These are phyloP conservation scores for Colletotrichum australisinense DNA, from an alignment of 2,329 filamentous ascomycete genomes.

Conservation along the genomic window DNA sequence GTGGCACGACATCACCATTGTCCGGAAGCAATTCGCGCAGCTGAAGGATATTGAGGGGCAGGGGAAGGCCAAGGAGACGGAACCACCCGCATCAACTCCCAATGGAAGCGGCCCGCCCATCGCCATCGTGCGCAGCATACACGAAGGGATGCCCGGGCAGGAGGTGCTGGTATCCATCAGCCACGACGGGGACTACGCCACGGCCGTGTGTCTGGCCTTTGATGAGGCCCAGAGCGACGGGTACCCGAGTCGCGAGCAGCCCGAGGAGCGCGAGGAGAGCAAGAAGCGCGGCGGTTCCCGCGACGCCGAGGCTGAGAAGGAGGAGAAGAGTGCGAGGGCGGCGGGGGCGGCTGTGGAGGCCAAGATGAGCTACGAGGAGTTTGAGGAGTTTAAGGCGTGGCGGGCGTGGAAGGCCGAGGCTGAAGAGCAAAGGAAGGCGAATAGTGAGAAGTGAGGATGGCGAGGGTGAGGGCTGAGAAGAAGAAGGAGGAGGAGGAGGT, in stretches of 20 bases:
- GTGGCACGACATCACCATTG: constrained; percentile 70
- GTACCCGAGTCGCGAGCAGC: no score
- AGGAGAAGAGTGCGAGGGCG: neutral
- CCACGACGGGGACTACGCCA: constrained; percentile 87
- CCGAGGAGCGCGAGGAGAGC: no score
- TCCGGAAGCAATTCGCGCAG: constrained; percentile 32
- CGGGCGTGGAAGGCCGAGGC: neutral
- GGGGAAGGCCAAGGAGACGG: constrained; percentile 34
- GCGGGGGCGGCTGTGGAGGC: no score
- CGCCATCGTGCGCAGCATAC: constrained; percentile 52
- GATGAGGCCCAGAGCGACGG: constrained; percentile 24
- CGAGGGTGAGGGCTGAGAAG: no score
- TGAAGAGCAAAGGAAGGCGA: neutral
- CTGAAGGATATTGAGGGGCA: neutral
- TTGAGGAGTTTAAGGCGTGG: neutral
- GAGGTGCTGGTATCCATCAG: constrained; percentile 83
- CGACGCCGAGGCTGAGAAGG: neutral
- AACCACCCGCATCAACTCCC: neutral
- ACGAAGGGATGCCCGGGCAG: constrained; percentile 51
- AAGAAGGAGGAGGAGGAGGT: no score
- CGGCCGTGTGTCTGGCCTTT: constrained; percentile 72
- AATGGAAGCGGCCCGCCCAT: constrained; percentile 55
- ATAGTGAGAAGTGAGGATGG: neutral
- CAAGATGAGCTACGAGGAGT: neutral
- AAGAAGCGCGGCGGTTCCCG: no score